phyloP scores from a whole-genome alignment of 805 yeast genomes.

The Tetrapisispora phaffii region DNA sequence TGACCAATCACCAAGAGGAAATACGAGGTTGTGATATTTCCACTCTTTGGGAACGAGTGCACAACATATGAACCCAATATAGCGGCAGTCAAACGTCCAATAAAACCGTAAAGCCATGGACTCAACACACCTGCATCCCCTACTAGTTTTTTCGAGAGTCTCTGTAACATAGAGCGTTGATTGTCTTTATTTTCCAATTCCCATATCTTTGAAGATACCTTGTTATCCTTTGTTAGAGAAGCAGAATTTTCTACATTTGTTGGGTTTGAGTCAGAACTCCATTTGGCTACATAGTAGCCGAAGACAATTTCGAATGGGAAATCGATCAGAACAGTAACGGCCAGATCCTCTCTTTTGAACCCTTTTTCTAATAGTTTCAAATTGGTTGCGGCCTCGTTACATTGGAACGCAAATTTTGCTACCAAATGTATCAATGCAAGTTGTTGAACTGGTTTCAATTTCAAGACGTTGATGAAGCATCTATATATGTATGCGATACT shows the following conservation, averaged over 20 bases:
- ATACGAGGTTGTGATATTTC: constrained; percentile 40
- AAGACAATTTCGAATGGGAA: constrained; percentile 93
- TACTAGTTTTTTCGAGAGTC: constrained; percentile 11
- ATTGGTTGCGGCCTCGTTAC: constrained; percentile 92
- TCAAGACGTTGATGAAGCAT: constrained; percentile 61
- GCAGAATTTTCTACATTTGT: background rate
- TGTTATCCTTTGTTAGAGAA: constrained; percentile 2
- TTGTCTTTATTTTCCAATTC: background rate
- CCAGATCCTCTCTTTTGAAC: constrained; percentile 83
- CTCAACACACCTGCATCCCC: constrained; percentile 48
- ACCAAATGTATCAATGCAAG: constrained; percentile 66
- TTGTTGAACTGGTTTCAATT: constrained; percentile 59
- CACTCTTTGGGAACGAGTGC: constrained; percentile 52
- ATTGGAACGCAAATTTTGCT: constrained; percentile 88
- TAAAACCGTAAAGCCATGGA: constrained; percentile 85
- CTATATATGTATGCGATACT: constrained; percentile 46
- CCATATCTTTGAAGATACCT: background rate
- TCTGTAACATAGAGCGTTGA: background rate
- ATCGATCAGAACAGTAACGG: constrained; percentile 84
- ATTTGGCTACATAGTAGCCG: constrained; percentile 91
- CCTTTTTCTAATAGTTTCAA: constrained; percentile 86
- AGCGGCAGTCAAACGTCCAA: constrained; percentile 75
- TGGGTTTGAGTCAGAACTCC: constrained; percentile 58
- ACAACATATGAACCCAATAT: constrained; percentile 65
- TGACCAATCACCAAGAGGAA: constrained; percentile 68